Conservation (phyloP, 331 rosid species). For the Ulmus americana region DNA sequence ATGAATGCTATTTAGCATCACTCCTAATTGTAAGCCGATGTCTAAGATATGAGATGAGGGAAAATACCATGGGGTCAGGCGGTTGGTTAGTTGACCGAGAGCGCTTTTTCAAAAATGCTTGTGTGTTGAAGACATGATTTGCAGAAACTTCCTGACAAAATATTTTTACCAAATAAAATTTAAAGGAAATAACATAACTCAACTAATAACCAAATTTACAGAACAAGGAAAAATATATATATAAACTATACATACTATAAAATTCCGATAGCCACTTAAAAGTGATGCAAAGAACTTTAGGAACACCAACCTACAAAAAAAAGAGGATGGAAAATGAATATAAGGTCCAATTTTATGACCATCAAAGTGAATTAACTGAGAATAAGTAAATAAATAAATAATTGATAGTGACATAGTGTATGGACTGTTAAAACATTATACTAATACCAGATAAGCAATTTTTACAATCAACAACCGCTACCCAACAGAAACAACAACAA, state of each 20-base stretch:
- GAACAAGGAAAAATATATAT: slow-evolving; percentile 12
- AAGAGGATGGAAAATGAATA: neutral
- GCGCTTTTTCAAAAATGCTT: slow-evolving; percentile 85
- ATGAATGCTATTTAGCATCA: slow-evolving; percentile 19
- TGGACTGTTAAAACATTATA: neutral
- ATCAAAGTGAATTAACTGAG: neutral
- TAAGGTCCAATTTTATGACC: neutral
- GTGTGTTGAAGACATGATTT: slow-evolving; percentile 68
- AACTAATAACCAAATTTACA: neutral
- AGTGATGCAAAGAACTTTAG: slow-evolving; percentile 87
- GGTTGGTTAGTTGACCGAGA: slow-evolving; percentile 87
- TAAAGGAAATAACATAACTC: slow-evolving; percentile 16
- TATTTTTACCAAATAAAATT: slow-evolving; percentile 21
- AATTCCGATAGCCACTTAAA: slow-evolving; percentile 95
- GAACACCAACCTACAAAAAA: slow-evolving; percentile 76
- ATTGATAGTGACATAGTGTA: neutral
- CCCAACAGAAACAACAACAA: neutral
- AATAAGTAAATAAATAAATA: neutral
- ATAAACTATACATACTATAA: slow-evolving; percentile 56
- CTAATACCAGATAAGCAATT: neutral
- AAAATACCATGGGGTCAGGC: slow-evolving; percentile 74
- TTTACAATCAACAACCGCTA: neutral
- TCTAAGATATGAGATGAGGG: slow-evolving; percentile 16
- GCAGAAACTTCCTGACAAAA: slow-evolving; percentile 68
- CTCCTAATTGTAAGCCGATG: slow-evolving; percentile 13